A percentile compares a stretch with the other conserved stretches of the same genome.
Evolutionary conservation across 345 rosid genomes (phyloP).

Genomic region (Syzygium aromaticum): DNA sequence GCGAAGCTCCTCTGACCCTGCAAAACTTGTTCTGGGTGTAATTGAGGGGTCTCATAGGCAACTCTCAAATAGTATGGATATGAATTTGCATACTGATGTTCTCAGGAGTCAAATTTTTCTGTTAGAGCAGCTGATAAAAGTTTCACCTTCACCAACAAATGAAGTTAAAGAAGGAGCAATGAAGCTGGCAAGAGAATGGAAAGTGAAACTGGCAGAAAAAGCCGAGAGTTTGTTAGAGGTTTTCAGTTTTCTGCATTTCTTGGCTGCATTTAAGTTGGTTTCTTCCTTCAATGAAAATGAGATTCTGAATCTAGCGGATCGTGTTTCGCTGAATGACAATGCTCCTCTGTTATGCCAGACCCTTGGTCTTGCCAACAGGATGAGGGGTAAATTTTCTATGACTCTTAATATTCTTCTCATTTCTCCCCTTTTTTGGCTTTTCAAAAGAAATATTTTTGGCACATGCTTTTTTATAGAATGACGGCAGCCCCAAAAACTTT

Average conservation of each 20-base stretch:
- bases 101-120: constrained; percentile 27
- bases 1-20: constrained; percentile 32
- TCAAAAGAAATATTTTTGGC: background rate
- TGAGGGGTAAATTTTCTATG: background rate
- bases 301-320: constrained; percentile 14
- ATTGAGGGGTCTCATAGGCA: constrained; percentile 24
- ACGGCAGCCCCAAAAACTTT: background rate
- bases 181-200: constrained; percentile 27
- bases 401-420: background rate
- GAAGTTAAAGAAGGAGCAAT: constrained; percentile 22
- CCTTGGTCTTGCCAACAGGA: constrained; percentile 13
- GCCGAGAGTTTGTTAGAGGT: constrained; percentile 22
- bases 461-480: background rate
- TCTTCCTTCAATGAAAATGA: constrained; percentile 17
- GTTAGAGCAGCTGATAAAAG: constrained; percentile 30
- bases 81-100: constrained; percentile 9
- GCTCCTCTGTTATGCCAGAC: constrained; percentile 11
- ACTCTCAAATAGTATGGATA: constrained; percentile 5
- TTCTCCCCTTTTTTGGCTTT: background rate
- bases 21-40: constrained; percentile 37
- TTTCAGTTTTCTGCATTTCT: constrained; percentile 23
- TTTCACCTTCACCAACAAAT: constrained; percentile 13
- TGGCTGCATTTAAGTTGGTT: constrained; percentile 28
- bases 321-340: constrained; percentile 7
- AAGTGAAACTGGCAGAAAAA: constrained; percentile 13